Conservation (phyloP, 2,329 filamentous ascomycete species). For the Scedosporium minutisporum region DNA sequence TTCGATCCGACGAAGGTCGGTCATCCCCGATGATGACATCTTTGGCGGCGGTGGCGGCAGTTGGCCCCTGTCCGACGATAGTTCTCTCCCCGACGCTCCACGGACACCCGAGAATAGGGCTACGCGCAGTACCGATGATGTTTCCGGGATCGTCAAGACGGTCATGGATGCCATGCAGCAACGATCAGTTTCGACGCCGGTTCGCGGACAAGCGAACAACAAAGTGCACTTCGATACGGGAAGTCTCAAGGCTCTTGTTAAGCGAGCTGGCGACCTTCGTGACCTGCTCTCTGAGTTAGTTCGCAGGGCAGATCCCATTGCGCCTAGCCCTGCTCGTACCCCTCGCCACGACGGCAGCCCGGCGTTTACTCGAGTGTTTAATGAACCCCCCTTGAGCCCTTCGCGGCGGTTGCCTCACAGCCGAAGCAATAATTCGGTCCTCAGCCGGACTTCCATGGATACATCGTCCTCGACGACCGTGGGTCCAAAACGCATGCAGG, state of each 20-base stretch:
- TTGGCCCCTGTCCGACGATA: slow-evolving; percentile 18
- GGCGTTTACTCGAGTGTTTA: slow-evolving; percentile 59
- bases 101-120: slow-evolving; percentile 29
- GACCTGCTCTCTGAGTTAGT: slow-evolving; percentile 51
- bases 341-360: slow-evolving; percentile 49
- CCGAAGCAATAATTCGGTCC: slow-evolving; percentile 43
- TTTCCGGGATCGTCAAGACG: slow-evolving; percentile 44
- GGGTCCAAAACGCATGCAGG: slow-evolving; percentile 38
- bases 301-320: slow-evolving; percentile 48
- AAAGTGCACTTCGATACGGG: slow-evolving; percentile 61
- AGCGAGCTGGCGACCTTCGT: slow-evolving; percentile 49
- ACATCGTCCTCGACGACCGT: slow-evolving; percentile 32
- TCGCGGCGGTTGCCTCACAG: slow-evolving; percentile 40
- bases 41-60: slow-evolving; percentile 34
- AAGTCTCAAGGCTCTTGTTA: slow-evolving; percentile 56
- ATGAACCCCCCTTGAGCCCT: slow-evolving; percentile 48
- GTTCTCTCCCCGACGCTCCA: slow-evolving; percentile 33
- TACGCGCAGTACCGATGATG: slow-evolving; percentile 23
- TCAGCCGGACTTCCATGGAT: slow-evolving; percentile 40
- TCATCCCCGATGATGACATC: slow-evolving; percentile 59
- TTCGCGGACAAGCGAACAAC: slow-evolving; percentile 27
- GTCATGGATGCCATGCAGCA: slow-evolving; percentile 57
- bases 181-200: slow-evolving; percentile 32
- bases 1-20: slow-evolving; percentile 45
- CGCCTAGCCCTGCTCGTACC: slow-evolving; percentile 44